phyloP scores from a whole-genome alignment of 2,329 filamentous ascomycete species.

The Microascus cirrosus region DNA sequence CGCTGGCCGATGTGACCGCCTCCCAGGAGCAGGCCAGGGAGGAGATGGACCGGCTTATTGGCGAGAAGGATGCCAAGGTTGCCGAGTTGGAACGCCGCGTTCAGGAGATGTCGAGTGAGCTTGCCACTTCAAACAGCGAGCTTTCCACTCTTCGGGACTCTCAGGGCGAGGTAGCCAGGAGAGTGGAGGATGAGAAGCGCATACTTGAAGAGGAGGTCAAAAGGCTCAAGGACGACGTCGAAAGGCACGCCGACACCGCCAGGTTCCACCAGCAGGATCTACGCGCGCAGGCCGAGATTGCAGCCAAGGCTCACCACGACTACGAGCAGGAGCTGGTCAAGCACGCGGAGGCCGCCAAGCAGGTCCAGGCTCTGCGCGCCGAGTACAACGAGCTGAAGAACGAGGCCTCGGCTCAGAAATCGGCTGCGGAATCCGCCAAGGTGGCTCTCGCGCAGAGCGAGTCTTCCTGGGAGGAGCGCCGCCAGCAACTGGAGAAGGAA shows the following conservation, averaged over 20 bases:
- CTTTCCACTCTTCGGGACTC: conserved; percentile 69
- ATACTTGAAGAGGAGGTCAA: conserved; percentile 68
- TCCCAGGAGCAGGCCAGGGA: conserved; percentile 81
- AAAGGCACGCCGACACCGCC: conserved; percentile 66
- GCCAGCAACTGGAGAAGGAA: conserved; percentile 73
- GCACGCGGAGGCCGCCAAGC: conserved; percentile 88
- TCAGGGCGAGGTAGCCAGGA: conserved; percentile 61
- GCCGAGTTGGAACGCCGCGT: conserved; percentile 73
- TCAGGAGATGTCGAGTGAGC: conserved; percentile 72
- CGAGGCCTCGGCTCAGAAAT: conserved; percentile 60
- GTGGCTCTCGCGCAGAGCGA: conserved; percentile 69
- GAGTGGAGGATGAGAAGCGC: conserved; percentile 71
- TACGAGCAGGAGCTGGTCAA: conserved; percentile 93
- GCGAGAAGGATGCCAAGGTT: conserved; percentile 70
- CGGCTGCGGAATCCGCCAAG: conserved; percentile 79
- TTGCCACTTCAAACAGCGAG: conserved; percentile 72
- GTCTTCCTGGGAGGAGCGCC: conserved; percentile 76
- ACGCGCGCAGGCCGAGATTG: conserved; percentile 86
- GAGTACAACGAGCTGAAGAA: conserved; percentile 78
- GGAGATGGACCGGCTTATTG: conserved; percentile 66
- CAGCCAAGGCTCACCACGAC: conserved; percentile 83
- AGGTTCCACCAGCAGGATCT: conserved; percentile 85
- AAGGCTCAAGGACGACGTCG: conserved; percentile 73
- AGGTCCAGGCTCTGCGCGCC: conserved; percentile 63
- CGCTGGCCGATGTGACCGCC: conserved; percentile 65